Percentiles rank a stretch among this genome's conserved stretches.
phyloP scores from a whole-genome alignment of 139 green algal species.

The Coelastrella sp. region DNA sequence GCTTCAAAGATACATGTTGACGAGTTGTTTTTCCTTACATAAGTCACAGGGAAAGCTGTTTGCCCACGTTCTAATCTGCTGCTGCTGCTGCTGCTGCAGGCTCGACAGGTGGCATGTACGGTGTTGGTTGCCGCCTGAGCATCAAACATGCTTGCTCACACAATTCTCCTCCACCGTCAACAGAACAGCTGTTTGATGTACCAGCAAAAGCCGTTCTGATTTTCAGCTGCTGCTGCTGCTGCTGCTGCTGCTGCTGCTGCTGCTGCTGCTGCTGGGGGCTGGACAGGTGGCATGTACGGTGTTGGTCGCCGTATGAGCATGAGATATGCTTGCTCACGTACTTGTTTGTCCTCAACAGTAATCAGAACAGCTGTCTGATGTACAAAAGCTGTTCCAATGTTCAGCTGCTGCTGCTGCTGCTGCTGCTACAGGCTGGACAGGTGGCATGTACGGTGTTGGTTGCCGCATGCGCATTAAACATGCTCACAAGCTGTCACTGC shows the following conservation, averaged over 20 bases:
- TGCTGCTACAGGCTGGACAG: conserved; percentile 24
- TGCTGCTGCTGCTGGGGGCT: background rate
- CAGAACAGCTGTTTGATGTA: too few species aligned
- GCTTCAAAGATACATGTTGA: too few species aligned
- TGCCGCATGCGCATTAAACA: conserved; percentile 91
- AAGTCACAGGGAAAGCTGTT: too few species aligned
- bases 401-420: background rate
- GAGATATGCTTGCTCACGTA: conserved; percentile 91
- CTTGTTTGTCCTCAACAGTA: too few species aligned
- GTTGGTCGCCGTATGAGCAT: conserved; percentile 93
- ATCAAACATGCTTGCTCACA: conserved; percentile 93
- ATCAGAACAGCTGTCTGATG: too few species aligned
- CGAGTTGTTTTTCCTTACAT: too few species aligned
- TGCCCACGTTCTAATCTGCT: background rate
- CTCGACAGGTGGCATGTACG: conserved; percentile 72
- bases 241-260: background rate
- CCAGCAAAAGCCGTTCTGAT: too few species aligned
- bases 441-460: conserved; percentile 86
- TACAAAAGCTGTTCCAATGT: background rate
- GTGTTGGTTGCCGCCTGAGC: conserved; percentile 91
- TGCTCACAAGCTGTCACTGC: too few species aligned
- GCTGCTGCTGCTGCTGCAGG: background rate
- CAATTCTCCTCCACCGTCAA: too few species aligned
- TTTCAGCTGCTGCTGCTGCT: background rate
- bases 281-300: conserved; percentile 76